Conservation (phyloP, 2,329 filamentous ascomycete genomes). For the Aspergillus piperis region DNA sequence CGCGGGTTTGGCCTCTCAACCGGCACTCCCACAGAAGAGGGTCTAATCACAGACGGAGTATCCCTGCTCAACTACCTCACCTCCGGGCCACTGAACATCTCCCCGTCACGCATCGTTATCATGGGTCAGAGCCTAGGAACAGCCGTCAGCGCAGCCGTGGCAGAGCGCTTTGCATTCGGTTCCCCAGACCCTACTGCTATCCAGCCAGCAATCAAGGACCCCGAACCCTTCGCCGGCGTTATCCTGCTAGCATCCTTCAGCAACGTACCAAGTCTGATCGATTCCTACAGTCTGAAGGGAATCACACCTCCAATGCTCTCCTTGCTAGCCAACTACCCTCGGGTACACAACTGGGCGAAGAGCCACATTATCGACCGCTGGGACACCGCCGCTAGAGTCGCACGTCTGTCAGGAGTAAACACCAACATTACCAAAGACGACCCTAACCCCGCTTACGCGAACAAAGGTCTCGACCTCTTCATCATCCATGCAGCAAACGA, state of each 20-base stretch:
- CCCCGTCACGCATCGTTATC: constrained; percentile 72
- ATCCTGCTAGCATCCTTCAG: constrained; percentile 80
- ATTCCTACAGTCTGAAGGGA: constrained; percentile 77
- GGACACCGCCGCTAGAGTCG: constrained; percentile 69
- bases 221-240: constrained; percentile 72
- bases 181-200: constrained; percentile 34
- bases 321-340: constrained; percentile 69
- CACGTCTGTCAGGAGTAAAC: constrained; percentile 38
- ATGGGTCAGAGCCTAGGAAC: constrained; percentile 88
- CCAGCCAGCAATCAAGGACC: constrained; percentile 45
- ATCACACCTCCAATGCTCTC: constrained; percentile 72
- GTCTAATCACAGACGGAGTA: constrained; percentile 76
- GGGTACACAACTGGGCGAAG: constrained; percentile 62
- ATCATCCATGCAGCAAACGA: constrained; percentile 82
- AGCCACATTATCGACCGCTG: constrained; percentile 75
- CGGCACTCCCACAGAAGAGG: constrained; percentile 76
- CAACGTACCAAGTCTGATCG: constrained; percentile 69
- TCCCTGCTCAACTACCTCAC: constrained; percentile 68
- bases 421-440: constrained; percentile 37
- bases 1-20: constrained; percentile 82
- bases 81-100: constrained; percentile 62
- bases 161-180: constrained; percentile 66
- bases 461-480: constrained; percentile 61
- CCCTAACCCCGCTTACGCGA: constrained; percentile 55
- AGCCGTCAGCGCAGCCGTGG: constrained; percentile 74